Conservation (phyloP, 768 basidiomycete genomes). For the Fomitopsis pulvina region DNA sequence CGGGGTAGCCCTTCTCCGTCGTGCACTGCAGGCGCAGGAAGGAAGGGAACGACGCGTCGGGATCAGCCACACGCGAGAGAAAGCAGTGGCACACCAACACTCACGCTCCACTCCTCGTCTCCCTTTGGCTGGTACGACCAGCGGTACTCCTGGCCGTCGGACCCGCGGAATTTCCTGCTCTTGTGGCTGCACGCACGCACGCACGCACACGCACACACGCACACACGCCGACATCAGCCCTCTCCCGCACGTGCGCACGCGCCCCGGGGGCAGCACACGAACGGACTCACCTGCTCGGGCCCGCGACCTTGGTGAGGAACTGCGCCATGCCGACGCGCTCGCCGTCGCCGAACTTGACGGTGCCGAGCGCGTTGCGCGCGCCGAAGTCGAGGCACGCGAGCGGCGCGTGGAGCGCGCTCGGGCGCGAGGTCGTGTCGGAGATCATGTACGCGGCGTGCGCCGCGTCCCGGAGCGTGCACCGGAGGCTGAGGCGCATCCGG, state of each 20-base stretch:
- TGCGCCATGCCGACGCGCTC: slow-evolving; percentile 39
- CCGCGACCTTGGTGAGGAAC: slow-evolving; percentile 40
- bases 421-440: slow-evolving; percentile 30
- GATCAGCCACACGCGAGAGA: not conserved
- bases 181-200: slow-evolving; percentile 28
- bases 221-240: slow-evolving; percentile 7
- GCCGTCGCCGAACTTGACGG: slow-evolving; percentile 37
- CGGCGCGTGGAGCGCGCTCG: slow-evolving; percentile 27
- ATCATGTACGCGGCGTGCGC: slow-evolving; percentile 46
- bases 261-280: slow-evolving; percentile 1
- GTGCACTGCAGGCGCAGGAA: slow-evolving; percentile 38
- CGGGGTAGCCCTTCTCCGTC: slow-evolving; percentile 40
- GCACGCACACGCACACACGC: not conserved
- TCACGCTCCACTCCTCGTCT: slow-evolving; percentile 61
- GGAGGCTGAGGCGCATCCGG: slow-evolving; percentile 44
- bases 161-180: slow-evolving; percentile 47
- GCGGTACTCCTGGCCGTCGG: slow-evolving; percentile 54
- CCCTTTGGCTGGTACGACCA: slow-evolving; percentile 46
- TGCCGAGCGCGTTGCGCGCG: slow-evolving; percentile 38
- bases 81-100: slow-evolving; percentile 15
- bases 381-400: slow-evolving; percentile 48
- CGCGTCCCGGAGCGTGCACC: slow-evolving; percentile 38
- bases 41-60: not conserved
- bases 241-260: not conserved
- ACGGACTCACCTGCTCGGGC: slow-evolving; percentile 36